Evolutionary conservation across 805 yeast species (phyloP), one percentile per base, ranked within the genome.

Genomic region (Saturnispora gosingensis): DNA sequence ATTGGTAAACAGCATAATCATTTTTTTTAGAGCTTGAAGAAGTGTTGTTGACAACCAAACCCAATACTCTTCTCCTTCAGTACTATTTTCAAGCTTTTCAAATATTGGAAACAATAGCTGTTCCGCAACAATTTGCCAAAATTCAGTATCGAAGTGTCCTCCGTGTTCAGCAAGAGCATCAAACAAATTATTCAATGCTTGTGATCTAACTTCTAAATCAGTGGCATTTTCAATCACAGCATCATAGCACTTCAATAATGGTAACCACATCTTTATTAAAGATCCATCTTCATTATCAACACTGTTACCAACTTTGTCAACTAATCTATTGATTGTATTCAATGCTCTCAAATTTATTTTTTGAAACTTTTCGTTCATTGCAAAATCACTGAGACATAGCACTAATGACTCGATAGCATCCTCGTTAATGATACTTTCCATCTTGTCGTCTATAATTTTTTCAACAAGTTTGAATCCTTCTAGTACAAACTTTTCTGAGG

Each of bases 11-110:
- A 93, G 71, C 0, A 86, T 82, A 59, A 91, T 83, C 82, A 89
- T 78, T 61, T 87, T 87, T 65, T 95, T 81, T 63, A 95, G 72
- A 0, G 98, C 98, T 67, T 93, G 99, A 56, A 95, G 89, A 67
- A 93, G 76, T 0, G 99, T 93, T 0, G 99, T 90, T 0, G 97
- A 88, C 46, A 93, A 71, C 99, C 99, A 93, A 13, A 95, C 95
- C 46, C 96, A 87, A 58, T 88, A 67, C 55, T 86, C 95, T 65
- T 91, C 99, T 44, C 54, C 52, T 57, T 82, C 85, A 82, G 93
- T 86, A 61, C 82, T 85, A 42, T 78, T 77, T 49, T 84, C 80
- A 58, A 93, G 73, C 6, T 88, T 85, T 18, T 82, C 81, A 67
- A 93, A 93, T 16, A 93, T 88, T 2, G 98, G 99, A 75, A 91